phyloP scores from a whole-genome alignment of 805 yeast species.

The Jamesozyma rosinii region DNA sequence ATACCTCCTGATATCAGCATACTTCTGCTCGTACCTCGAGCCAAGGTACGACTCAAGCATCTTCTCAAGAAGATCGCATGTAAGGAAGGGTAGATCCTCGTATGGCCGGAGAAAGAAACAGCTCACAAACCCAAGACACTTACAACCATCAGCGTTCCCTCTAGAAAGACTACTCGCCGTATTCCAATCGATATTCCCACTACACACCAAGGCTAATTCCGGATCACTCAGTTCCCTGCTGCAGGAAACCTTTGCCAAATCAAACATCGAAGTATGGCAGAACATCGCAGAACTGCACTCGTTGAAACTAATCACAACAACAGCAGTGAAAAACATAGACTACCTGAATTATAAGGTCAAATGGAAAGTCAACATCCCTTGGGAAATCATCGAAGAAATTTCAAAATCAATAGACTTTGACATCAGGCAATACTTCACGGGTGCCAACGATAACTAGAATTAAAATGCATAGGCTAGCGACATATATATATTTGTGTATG shows the following conservation, averaged over 20 bases:
- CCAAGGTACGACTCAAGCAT: constrained; percentile 57
- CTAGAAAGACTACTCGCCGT: constrained; percentile 76
- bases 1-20: constrained; percentile 70
- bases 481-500: neutral
- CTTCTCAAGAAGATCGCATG: constrained; percentile 45
- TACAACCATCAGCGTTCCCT: constrained; percentile 67
- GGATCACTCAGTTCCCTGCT: constrained; percentile 17
- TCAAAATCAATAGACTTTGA: constrained; percentile 60
- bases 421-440: constrained; percentile 47
- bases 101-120: constrained; percentile 37
- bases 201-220: neutral
- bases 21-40: constrained; percentile 70
- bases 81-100: constrained; percentile 39
- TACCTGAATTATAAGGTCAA: constrained; percentile 56
- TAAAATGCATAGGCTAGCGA: neutral
- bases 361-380: constrained; percentile 72
- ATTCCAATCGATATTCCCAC: constrained; percentile 54
- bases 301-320: constrained; percentile 40
- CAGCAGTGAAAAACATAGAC: constrained; percentile 38
- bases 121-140: constrained; percentile 48
- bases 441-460: constrained; percentile 9
- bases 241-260: constrained; percentile 23
- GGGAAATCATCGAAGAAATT: constrained; percentile 51
- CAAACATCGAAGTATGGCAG: constrained; percentile 42
- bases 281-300: constrained; percentile 53